Percentiles rank a stretch among this genome's conserved stretches.
Evolutionary conservation across 1,284 basidiomycete genomes (phyloP).

Genomic region (Schizophyllum amplum): DNA sequence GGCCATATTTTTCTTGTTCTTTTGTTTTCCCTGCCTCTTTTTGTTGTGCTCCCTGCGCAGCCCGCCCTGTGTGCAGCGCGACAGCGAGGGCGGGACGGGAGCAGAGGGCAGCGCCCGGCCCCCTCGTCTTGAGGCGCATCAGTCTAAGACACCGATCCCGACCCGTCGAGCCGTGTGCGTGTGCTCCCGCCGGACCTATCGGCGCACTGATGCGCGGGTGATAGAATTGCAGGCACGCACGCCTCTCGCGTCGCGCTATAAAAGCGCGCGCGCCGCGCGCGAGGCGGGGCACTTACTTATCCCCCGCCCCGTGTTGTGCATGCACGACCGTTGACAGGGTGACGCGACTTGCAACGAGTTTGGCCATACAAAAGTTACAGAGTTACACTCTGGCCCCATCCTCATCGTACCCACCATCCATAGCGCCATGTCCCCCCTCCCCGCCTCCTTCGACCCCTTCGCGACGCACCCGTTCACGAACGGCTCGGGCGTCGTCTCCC

Average conservation of each 20-base stretch:
- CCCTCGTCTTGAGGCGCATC: background rate
- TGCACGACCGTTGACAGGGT: too few relatives aligned
- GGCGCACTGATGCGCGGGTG: background rate
- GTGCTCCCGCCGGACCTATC: background rate
- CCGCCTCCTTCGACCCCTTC: conserved; percentile 49
- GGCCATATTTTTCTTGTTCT: background rate
- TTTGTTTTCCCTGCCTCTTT: background rate
- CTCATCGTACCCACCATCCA: background rate
- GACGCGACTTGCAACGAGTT: background rate
- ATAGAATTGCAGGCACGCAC: background rate
- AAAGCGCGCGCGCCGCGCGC: background rate
- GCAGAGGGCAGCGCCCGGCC: background rate
- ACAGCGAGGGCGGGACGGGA: background rate
- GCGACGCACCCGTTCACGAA: conserved; percentile 57
- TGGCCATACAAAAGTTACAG: background rate
- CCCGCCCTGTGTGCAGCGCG: background rate
- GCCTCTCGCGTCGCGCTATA: background rate
- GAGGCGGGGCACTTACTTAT: background rate
- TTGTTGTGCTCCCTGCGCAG: background rate
- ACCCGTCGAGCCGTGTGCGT: background rate
- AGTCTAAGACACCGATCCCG: background rate
- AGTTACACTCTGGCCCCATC: background rate
- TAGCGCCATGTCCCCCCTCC: conserved; percentile 22
- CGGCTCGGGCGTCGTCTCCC: conserved; percentile 37
- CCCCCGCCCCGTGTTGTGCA: background rate